phyloP scores from a whole-genome alignment of 129 eudicot species.

The Escallonia herrerae region DNA sequence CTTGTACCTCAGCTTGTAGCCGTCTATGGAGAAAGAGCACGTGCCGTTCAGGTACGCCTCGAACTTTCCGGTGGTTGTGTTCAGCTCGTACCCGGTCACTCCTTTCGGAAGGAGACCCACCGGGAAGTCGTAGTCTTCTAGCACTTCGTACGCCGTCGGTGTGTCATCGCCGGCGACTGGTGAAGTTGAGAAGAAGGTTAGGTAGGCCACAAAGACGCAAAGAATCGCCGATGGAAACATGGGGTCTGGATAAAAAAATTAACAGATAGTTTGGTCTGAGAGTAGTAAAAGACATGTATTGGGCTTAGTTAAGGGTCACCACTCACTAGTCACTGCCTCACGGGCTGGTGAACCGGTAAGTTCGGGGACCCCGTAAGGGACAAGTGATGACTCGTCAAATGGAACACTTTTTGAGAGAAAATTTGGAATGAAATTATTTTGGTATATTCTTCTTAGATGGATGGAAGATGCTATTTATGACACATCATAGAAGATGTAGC shows the following conservation, averaged over 20 bases:
- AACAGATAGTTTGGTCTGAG: too few relatives aligned
- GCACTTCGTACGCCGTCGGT: conserved; percentile 40
- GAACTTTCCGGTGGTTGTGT: conserved; percentile 59
- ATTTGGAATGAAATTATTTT: too few relatives aligned
- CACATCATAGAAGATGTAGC: too few relatives aligned
- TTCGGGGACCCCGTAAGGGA: too few relatives aligned
- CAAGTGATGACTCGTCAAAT: too few relatives aligned
- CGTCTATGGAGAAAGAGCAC: conserved; percentile 62
- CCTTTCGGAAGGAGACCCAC: conserved; percentile 71
- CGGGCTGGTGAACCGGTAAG: too few relatives aligned
- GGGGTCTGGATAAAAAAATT: neutral
- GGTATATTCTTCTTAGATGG: too few relatives aligned
- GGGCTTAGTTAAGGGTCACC: too few relatives aligned
- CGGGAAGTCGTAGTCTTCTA: conserved; percentile 62
- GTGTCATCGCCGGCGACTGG: conserved; percentile 2
- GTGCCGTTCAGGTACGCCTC: conserved; percentile 41
- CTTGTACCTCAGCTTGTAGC: conserved; percentile 62
- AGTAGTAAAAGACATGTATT: too few relatives aligned
- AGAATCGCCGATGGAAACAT: conserved; percentile 16
- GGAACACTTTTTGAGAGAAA: too few relatives aligned
- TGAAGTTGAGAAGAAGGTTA: conserved; percentile 2
- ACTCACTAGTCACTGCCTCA: too few relatives aligned
- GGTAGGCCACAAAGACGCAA: conserved; percentile 8
- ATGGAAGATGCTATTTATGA: too few relatives aligned
- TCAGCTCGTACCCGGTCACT: conserved; percentile 54